Percentiles rank a stretch among this genome's conserved stretches.
Conservation (phyloP, 2,329 filamentous ascomycete species). For the Colletotrichum sp. region DNA sequence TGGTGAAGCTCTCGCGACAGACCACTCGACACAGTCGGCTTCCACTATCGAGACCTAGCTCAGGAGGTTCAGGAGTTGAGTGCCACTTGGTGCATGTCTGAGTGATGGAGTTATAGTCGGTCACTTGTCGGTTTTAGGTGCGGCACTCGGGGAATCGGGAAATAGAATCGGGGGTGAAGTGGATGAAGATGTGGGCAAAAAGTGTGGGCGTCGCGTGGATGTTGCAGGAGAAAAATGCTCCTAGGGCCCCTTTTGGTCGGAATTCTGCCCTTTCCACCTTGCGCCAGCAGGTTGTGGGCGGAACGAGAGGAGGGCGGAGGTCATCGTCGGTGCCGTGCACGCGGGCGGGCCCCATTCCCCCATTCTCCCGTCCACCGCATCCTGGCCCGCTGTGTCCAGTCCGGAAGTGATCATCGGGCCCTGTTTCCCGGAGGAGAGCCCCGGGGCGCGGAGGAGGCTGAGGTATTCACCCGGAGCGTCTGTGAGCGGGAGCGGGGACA, state of each 20-base stretch:
- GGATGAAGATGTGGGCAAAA: not conserved
- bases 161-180: not conserved
- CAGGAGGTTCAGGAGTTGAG: not conserved
- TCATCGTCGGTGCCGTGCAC: not conserved
- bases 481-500: too few species aligned
- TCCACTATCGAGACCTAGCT: not conserved
- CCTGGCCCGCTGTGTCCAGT: not conserved
- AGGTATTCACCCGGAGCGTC: not conserved
- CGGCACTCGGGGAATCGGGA: not conserved
- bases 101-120: not conserved
- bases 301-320: not conserved
- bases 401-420: not conserved
- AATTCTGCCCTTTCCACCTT: not conserved
- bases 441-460: not conserved
- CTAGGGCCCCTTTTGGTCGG: not conserved
- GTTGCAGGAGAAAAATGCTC: not conserved
- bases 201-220: not conserved
- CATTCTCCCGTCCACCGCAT: not conserved
- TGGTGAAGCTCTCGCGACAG: not conserved
- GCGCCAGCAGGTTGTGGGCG: not conserved
- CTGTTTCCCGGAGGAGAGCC: not conserved
- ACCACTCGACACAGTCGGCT: not conserved
- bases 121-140: not conserved
- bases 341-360: not conserved
- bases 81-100: not conserved